phyloP scores from a whole-genome alignment of 1,284 basidiomycete species.

The Cutaneotrichosporon cyanovorans region DNA sequence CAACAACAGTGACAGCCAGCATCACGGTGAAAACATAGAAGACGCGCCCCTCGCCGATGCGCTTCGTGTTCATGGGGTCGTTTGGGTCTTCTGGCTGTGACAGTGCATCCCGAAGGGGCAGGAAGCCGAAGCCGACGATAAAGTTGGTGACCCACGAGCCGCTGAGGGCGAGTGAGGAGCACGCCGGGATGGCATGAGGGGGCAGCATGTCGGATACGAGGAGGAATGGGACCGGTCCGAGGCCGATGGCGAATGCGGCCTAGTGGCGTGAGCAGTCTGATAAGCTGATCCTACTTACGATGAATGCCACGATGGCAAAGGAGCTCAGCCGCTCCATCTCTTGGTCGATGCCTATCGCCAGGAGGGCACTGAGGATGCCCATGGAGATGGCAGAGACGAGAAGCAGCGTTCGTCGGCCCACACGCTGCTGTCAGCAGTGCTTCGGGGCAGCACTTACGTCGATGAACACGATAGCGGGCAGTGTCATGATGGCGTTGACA shows the following conservation, averaged over 20 bases:
- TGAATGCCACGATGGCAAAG: slow-evolving; percentile 69
- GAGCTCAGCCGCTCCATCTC: slow-evolving; percentile 59
- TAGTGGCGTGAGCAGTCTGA: not conserved
- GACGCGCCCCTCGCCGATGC: slow-evolving; percentile 62
- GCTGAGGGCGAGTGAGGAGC: slow-evolving; percentile 74
- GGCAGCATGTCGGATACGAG: slow-evolving; percentile 89
- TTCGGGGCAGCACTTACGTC: slow-evolving; percentile 53
- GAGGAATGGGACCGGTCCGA: slow-evolving; percentile 89
- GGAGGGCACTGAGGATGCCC: slow-evolving; percentile 57
- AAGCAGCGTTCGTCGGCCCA: slow-evolving; percentile 46
- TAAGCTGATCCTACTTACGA: slow-evolving; percentile 54
- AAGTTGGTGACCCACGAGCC: slow-evolving; percentile 85
- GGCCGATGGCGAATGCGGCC: slow-evolving; percentile 76
- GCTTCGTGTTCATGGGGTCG: slow-evolving; percentile 36
- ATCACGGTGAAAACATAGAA: slow-evolving; percentile 66
- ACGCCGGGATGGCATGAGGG: slow-evolving; percentile 65
- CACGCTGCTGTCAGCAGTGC: slow-evolving; percentile 21
- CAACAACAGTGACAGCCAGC: slow-evolving; percentile 21
- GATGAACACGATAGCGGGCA: slow-evolving; percentile 75
- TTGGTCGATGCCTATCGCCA: slow-evolving; percentile 66
- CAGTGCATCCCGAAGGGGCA: slow-evolving; percentile 69
- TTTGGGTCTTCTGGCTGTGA: slow-evolving; percentile 24
- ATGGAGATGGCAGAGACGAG: slow-evolving; percentile 54
- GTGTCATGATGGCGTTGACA: slow-evolving; percentile 71
- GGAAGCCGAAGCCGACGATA: slow-evolving; percentile 68